Conservation (phyloP, 768 basidiomycete genomes). For the Terana coerulea region DNA sequence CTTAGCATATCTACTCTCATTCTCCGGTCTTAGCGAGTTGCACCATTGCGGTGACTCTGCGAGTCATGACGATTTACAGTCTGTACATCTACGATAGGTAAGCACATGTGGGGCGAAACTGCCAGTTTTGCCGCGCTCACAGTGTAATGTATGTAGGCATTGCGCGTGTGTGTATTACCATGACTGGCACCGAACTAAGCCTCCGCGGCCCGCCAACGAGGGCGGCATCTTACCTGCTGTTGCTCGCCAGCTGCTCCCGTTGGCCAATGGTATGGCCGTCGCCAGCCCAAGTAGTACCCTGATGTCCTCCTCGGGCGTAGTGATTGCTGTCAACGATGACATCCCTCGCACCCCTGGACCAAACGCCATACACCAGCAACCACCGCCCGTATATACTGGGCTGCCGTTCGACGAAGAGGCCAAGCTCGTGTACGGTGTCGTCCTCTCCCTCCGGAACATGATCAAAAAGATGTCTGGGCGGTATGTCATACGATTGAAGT, state of each 20-base stretch:
- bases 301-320: slow-evolving; percentile 57
- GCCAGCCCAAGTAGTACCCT: slow-evolving; percentile 59
- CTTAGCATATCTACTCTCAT: background rate
- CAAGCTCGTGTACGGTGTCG: slow-evolving; percentile 95
- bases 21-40: background rate
- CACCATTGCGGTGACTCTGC: background rate
- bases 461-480: slow-evolving; percentile 88
- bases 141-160: slow-evolving; percentile 48
- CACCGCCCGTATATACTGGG: slow-evolving; percentile 41
- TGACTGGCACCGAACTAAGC: slow-evolving; percentile 84
- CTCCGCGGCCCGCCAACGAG: slow-evolving; percentile 67
- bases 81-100: slow-evolving; percentile 93
- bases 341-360: slow-evolving; percentile 17
- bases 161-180: slow-evolving; percentile 94
- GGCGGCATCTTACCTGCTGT: slow-evolving; percentile 79
- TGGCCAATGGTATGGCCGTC: slow-evolving; percentile 29
- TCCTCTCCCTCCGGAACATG: slow-evolving; percentile 91
- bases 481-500: slow-evolving; percentile 37
- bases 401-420: slow-evolving; percentile 96
- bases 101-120: background rate
- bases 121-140: background rate
- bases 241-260: slow-evolving; percentile 57
- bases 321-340: slow-evolving; percentile 58
- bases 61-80: slow-evolving; percentile 80
- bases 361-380: slow-evolving; percentile 30